A percentile compares a stretch with the other conserved stretches of the same genome.
phyloP scores from a whole-genome alignment of 225 moss, liverwort and hornwort species.

The Ulota crispa region DNA sequence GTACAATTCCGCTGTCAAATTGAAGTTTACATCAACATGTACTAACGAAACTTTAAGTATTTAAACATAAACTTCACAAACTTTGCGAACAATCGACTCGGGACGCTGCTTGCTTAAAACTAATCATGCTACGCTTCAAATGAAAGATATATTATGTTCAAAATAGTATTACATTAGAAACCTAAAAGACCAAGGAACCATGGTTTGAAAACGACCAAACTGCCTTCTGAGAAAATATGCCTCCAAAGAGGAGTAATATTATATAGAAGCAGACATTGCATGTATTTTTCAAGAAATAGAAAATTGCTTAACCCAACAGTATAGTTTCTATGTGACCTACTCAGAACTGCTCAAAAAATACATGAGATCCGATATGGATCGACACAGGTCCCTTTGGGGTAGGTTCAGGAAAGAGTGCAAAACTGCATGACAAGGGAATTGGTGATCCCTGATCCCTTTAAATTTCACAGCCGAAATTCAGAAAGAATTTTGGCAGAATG shows the following conservation, averaged over 20 bases:
- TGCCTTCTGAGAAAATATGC: neutral
- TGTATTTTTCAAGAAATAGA: neutral
- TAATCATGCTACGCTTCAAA: neutral
- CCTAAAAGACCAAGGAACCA: neutral
- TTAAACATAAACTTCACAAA: neutral
- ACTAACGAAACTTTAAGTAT: neutral
- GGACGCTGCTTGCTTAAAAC: neutral
- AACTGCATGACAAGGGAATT: neutral
- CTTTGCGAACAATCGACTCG: no score
- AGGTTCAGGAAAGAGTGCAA: no score
- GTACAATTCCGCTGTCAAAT: constrained; percentile 6
- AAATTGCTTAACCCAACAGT: neutral
- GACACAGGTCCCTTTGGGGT: no score
- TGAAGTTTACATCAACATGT: neutral
- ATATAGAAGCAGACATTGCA: neutral
- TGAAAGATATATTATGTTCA: neutral
- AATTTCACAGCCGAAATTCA: neutral
- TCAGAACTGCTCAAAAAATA: neutral
- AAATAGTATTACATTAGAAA: neutral
- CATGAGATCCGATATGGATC: no score
- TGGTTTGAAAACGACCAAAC: neutral
- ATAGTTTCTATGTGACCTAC: neutral
- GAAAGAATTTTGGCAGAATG: neutral
- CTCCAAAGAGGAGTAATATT: neutral
- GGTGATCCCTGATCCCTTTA: neutral